These are phyloP conservation scores for Arctium minus DNA, from an alignment of 129 eudicot species.

Conservation along the genomic window DNA sequence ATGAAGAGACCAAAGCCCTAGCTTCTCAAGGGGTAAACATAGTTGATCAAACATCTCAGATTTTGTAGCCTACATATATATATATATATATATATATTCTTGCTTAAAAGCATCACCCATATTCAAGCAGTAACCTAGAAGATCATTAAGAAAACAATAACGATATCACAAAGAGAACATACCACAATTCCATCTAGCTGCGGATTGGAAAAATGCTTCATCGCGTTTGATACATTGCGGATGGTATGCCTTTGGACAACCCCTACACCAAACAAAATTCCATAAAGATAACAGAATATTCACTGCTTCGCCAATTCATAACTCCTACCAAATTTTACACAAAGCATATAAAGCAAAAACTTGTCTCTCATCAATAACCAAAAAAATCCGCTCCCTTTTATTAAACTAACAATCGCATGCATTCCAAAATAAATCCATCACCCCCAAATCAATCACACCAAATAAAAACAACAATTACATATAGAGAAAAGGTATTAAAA, in stretches of 20 bases:
- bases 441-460: not conserved
- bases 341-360: not conserved
- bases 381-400: not conserved
- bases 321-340: not conserved
- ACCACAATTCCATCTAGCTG: slow-evolving; percentile 85
- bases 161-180: slow-evolving; percentile 22
- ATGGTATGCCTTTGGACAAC: slow-evolving; percentile 94
- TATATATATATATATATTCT: not conserved
- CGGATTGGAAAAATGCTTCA: slow-evolving; percentile 69
- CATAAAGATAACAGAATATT: not conserved
- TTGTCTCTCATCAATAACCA: not conserved
- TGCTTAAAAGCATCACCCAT: not conserved
- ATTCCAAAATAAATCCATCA: slow-evolving; percentile 12
- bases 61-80: not conserved
- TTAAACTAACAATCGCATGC: slow-evolving; percentile 12
- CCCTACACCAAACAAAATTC: slow-evolving; percentile 42
- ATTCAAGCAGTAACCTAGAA: not conserved
- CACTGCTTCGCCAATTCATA: not conserved
- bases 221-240: slow-evolving; percentile 84
- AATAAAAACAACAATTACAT: not conserved
- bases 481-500: not conserved
- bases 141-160: not conserved
- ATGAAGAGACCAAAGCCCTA: slow-evolving; percentile 9
- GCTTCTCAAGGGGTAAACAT: slow-evolving; percentile 4
- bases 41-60: not conserved